Evolutionary conservation across 192 early-diverging fungal genomes (phyloP), one percentile per base, ranked within the genome.

Genomic region (Blastocladiella britannica): DNA sequence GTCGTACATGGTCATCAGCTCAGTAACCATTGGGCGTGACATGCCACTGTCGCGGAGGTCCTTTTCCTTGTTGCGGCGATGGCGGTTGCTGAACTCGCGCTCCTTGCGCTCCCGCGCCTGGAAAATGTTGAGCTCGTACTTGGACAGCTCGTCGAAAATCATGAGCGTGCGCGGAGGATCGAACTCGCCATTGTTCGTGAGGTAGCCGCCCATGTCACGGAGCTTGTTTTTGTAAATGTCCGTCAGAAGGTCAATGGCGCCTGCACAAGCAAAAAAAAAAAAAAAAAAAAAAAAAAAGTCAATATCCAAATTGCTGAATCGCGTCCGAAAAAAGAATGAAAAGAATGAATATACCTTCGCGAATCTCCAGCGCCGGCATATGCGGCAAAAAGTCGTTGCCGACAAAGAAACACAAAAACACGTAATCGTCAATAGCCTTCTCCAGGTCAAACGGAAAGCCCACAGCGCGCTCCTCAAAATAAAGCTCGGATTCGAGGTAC

Each of bases 361-460:
- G 83, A 62, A 98, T 98, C 56, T 94, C 88, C 29, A 97, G 72
- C 57, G 82, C 85, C 28, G 91, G 91, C 29, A 97, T 63, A 69
- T 88, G 88, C 51, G 94, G 94, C 59, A 98, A 64, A 68, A 95
- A 98, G 70, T 97, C 94, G 67, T 97, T 97, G 54, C 94, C 94
- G 26, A 97, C 83, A 68, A 97, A 91, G 69, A 96, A 82, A 53
- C 80, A 83, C 62, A 96, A 73, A 25, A 98, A 74, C 2, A 96
- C 81, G 65, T 88, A 98, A 62, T 98, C 95, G 66, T 98, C 95
- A 53, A 96, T 85, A 23, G 93, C 83, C 25, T 90, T 81, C 65
- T 98, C 95, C 20, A 93, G 70, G 61, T 91, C 79, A 60, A 81
- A 89, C 0, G 71, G 62, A 43, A 85, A 52, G 8, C 37, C 37